These are phyloP conservation scores for Gossypium thurberi DNA, from an alignment of 345 rosid species.

Conservation along the genomic window DNA sequence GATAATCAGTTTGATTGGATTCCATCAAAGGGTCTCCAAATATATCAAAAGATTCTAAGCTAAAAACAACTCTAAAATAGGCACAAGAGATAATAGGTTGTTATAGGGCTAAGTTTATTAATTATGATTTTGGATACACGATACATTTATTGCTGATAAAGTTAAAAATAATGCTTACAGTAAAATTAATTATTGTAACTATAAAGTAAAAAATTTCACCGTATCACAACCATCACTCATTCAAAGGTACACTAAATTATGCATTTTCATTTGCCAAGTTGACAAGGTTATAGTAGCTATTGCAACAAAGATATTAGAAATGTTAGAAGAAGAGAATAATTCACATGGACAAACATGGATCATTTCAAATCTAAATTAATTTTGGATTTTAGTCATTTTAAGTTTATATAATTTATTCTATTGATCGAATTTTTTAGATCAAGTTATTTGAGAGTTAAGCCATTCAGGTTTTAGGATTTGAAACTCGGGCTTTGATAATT, in stretches of 20 bases:
- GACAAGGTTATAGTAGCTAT: neutral
- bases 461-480: no score
- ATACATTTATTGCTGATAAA: accelerated
- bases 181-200: neutral
- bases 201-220: neutral
- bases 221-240: accelerated
- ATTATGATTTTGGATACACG: no score
- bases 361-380: no score
- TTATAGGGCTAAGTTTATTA: no score
- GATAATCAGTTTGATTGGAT: slow-evolving; percentile 15
- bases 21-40: neutral
- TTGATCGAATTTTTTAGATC: no score
- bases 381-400: no score
- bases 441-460: no score
- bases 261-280: neutral
- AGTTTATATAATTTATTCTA: no score
- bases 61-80: neutral
- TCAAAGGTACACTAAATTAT: no score
- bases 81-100: no score
- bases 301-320: neutral
- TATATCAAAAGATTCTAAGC: neutral
- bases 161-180: accelerated
- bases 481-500: no score
- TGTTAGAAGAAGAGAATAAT: neutral
- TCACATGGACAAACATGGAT: neutral